phyloP scores from a whole-genome alignment of 2,329 filamentous ascomycete genomes.

The Truncatella angustata region DNA sequence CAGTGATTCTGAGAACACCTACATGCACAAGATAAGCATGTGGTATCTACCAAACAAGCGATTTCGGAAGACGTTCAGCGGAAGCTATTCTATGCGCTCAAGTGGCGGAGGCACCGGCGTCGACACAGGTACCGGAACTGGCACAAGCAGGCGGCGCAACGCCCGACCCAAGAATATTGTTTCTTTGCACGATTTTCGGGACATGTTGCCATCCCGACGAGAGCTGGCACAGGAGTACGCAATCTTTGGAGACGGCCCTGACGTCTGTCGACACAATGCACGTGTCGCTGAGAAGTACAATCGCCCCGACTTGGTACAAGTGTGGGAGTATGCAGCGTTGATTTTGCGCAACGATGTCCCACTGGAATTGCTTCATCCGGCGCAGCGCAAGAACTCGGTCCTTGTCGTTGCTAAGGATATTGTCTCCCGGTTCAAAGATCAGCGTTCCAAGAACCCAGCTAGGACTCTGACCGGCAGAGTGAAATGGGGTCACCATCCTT shows the following conservation, averaged over 20 bases:
- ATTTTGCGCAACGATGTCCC: conserved; percentile 76
- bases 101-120: conserved; percentile 60
- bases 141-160: conserved; percentile 46
- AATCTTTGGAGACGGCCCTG: conserved; percentile 78
- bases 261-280: conserved; percentile 83
- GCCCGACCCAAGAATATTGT: conserved; percentile 65
- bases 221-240: conserved; percentile 76
- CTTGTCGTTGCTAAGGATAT: conserved; percentile 68
- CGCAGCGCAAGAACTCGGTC: conserved; percentile 56
- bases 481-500: conserved; percentile 66
- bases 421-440: conserved; percentile 39
- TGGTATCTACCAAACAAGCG: conserved; percentile 55
- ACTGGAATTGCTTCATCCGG: conserved; percentile 59
- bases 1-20: conserved; percentile 62
- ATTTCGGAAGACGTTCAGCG: conserved; percentile 55
- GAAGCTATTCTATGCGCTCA: conserved; percentile 56
- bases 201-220: conserved; percentile 74
- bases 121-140: conserved; percentile 56
- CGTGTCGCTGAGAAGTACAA: conserved; percentile 70
- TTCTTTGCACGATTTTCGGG: conserved; percentile 67
- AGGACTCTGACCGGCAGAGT: conserved; percentile 53
- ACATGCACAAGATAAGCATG: conserved; percentile 55
- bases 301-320: conserved; percentile 68
- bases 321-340: conserved; percentile 81
- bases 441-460: conserved; percentile 15